These are phyloP conservation scores for Metschnikowia peoriensis DNA, from an alignment of 805 yeast genomes.

Conservation along the genomic window DNA sequence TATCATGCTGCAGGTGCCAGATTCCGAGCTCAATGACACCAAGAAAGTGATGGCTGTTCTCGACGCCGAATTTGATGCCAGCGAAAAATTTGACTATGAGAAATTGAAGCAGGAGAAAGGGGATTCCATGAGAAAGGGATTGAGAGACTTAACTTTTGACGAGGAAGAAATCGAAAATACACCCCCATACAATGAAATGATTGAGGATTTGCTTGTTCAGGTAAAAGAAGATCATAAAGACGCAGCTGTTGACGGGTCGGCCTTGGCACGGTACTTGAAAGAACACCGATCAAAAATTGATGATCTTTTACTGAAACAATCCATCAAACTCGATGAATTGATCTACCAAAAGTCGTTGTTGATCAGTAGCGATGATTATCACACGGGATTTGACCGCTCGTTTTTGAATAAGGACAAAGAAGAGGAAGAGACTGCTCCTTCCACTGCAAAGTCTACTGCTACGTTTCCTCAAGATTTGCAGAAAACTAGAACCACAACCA, in stretches of 20 bases:
- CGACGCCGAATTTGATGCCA: slow-evolving; percentile 51
- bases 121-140: slow-evolving; percentile 46
- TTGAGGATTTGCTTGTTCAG: slow-evolving; percentile 83
- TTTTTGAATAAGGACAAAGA: slow-evolving; percentile 61
- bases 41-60: slow-evolving; percentile 39
- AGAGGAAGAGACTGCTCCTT: slow-evolving; percentile 18
- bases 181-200: slow-evolving; percentile 86
- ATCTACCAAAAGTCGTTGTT: slow-evolving; percentile 68
- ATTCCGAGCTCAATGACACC: slow-evolving; percentile 35
- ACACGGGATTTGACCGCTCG: slow-evolving; percentile 87
- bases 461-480: background rate
- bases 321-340: slow-evolving; percentile 63
- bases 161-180: slow-evolving; percentile 39
- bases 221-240: slow-evolving; percentile 59
- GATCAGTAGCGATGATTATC: slow-evolving; percentile 88
- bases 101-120: slow-evolving; percentile 34
- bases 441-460: slow-evolving; percentile 2
- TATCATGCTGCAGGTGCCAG: slow-evolving; percentile 46
- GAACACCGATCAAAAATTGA: slow-evolving; percentile 72
- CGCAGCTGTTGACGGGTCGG: slow-evolving; percentile 37
- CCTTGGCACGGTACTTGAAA: slow-evolving; percentile 37
- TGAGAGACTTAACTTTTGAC: slow-evolving; percentile 37
- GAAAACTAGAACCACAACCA: slow-evolving; percentile 24
- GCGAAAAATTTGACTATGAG: slow-evolving; percentile 53
- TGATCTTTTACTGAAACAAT: slow-evolving; percentile 60